These are phyloP conservation scores for Phytophthora tentaculata DNA, from an alignment of 352 stramenopile species.

Conservation along the genomic window DNA sequence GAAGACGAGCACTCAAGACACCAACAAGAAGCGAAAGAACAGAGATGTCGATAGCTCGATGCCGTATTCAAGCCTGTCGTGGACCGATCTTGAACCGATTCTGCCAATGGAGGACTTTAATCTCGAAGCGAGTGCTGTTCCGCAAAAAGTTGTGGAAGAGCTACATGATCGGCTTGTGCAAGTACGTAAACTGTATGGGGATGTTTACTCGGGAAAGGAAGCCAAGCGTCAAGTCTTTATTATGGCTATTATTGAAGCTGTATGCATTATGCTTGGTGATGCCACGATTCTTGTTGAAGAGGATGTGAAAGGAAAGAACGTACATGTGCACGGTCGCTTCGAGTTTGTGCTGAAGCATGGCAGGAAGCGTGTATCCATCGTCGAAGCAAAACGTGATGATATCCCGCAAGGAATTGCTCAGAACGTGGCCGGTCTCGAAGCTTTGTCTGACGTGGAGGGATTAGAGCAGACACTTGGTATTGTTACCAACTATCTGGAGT, in stretches of 20 bases:
- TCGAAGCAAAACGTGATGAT: constrained; percentile 37
- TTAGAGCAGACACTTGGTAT: constrained; percentile 19
- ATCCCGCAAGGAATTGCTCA: constrained; percentile 36
- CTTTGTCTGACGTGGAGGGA: constrained; percentile 10
- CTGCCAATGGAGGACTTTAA: constrained; percentile 24
- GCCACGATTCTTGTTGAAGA: constrained; percentile 27
- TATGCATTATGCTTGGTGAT: constrained; percentile 20
- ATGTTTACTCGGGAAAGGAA: constrained; percentile 17
- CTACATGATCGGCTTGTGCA: constrained; percentile 22
- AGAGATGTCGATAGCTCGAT: constrained; percentile 19
- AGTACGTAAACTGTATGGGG: constrained; percentile 13
- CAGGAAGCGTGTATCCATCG: constrained; percentile 35
- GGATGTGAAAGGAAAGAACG: constrained; percentile 29
- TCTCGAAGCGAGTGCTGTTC: too few species aligned
- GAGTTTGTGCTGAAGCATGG: constrained; percentile 43
- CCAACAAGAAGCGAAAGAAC: constrained; percentile 26
- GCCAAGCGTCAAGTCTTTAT: constrained; percentile 13
- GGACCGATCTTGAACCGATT: constrained; percentile 30
- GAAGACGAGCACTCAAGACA: constrained; percentile 24
- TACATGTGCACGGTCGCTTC: constrained; percentile 36
- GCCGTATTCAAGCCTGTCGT: constrained; percentile 23
- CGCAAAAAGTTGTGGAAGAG: too few species aligned
- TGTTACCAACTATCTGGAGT: constrained; percentile 31
- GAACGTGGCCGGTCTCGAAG: too few species aligned
- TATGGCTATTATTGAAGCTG: constrained; percentile 11